These are phyloP conservation scores for Daucus carota DNA, from an alignment of 129 eudicot species.

Conservation along the genomic window DH1_v3.0 NC_030383.2:376001-376500, in stretches of 20 bases:
- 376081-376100: neutral
- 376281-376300: neutral
- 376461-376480: neutral
- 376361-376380: neutral
- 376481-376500: neutral
- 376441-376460: neutral
- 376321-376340: neutral
- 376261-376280: neutral
- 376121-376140: neutral
- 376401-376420: neutral
- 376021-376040: neutral
- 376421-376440: neutral
- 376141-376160: neutral
- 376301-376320: neutral
- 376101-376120: neutral
- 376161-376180: neutral
- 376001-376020: neutral
- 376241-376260: neutral
- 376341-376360: neutral
- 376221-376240: neutral
- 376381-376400: neutral
- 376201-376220: neutral
- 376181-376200: neutral
- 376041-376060: neutral
- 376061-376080: neutral